Evolutionary conservation across 169 alveolate species (phyloP), one percentile per base, ranked within the genome.

Genomic region (Eimeria zaria): DNA sequence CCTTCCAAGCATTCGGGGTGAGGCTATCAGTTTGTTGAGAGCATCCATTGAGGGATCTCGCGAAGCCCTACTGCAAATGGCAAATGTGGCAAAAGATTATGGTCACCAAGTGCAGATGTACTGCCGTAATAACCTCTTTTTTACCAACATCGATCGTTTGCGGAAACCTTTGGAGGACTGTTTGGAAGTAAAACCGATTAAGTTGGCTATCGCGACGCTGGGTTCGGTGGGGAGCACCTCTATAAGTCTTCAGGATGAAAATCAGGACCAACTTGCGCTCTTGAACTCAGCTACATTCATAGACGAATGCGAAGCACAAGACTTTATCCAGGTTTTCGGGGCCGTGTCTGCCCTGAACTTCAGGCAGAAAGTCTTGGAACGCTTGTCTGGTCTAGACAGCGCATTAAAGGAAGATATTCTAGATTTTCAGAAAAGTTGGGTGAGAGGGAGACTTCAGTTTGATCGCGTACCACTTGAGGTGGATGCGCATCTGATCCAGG

Each of bases 281-380:
- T 73, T 73, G 53, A 73, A 7, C 6, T 14, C 30, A n/a, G 55
- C 83, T 16, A 2, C 12, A 1, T 73, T 73, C 83, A 39, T 73
- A 36, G 83, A 73, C 16, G 55, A 36, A 5, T 73, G 83, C 33
- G 83, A 39, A 39, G 55, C 83, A 39, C 18, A 73, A 4, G 83
- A 73, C 5, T 36, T 73, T 39, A 16, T 73, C 30, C 55, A 73
- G 6, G n/a, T 18, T 20, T 73, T 16, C 30, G 83, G 55, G 2
- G 83, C 83, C 83, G 55, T 73, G 14, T 51, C 83, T 22, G 83
- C 83, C 83, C 6, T 73, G 83, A 73, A 73, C 30, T 36, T 18
- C 83, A 36, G 83, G 53, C 2, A 2, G 83, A 73, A 22, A 41
- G 6, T 44, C 30, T 36, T 73, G 83, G 33, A 73, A 22, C 30